Evolutionary conservation across 805 yeast species (phyloP), one percentile per base, ranked within the genome.

Genomic region (Sugiyamaella smithiae): DNA sequence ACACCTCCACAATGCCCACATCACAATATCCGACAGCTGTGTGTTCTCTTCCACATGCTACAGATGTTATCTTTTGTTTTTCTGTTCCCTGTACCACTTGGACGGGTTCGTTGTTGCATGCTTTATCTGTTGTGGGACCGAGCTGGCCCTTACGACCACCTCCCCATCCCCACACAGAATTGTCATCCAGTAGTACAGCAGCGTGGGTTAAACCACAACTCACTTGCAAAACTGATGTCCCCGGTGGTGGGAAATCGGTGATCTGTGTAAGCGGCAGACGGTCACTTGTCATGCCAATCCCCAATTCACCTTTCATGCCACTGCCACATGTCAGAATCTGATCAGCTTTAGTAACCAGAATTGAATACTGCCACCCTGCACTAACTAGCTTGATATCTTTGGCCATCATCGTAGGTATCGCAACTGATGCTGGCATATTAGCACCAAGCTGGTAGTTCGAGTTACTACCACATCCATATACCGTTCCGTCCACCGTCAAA

Each of bases 351-450:
- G 72, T 68, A 0, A 83, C 73, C 2, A 85, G 64, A 0, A 85
- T 65, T 0, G 85, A 73, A 57, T 71, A 86, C 52, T 83, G 91
- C 95, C 95, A 91, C 0, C 97, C 96, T 36, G 91, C 83, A 2
- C 81, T 70, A 1, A 79, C 73, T 46, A 73, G 69, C 22, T 55
- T 61, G 20, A 35, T 35, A 19, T 35, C 38, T 12, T 35, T 16
- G 4, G 38, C 38, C 16, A 35, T 19, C 4, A 35, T 12, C 12
- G 38, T 11, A 4, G 38, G 38, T 19, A 20, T 35, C 3, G 22
- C 8, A 14, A 35, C 38, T 16, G 38, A 16, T 19, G 7, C 16
- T 5, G 25, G 14, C 12, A 19, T 17, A 20, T 25, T 28, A 17
- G 51, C n/a, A 2, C 76, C 81, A 55, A 80, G 74, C 62, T 85